These are phyloP conservation scores for Plenodomus lindquistii DNA, from an alignment of 2,329 filamentous ascomycete genomes.

Conservation along the genomic window DNA sequence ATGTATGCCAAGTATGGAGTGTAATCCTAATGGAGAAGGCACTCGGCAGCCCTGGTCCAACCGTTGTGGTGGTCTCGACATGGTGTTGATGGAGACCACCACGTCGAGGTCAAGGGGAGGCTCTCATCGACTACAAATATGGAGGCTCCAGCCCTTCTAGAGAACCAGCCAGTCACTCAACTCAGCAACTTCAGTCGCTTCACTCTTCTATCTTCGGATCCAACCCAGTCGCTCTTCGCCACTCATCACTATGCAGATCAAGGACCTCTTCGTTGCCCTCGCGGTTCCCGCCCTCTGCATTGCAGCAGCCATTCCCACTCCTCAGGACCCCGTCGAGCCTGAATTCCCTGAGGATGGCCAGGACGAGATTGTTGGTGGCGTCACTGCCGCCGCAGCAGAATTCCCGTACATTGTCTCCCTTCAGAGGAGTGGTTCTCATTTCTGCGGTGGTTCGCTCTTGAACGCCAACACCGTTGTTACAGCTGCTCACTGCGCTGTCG, in stretches of 20 bases:
- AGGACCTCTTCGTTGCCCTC: constrained; percentile 25
- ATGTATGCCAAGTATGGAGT: constrained; percentile 2
- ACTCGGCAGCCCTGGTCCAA: constrained; percentile 18
- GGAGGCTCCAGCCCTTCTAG: constrained; percentile 1
- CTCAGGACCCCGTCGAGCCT: constrained; percentile 18
- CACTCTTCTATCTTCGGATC: not conserved
- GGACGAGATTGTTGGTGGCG: constrained; percentile 31
- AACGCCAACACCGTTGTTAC: constrained; percentile 35
- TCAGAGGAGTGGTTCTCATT: constrained; percentile 23
- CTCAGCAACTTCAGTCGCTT: constrained; percentile 2
- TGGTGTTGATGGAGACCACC: constrained; percentile 9
- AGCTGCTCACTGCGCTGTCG: constrained; percentile 32
- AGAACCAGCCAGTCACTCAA: constrained; percentile 23
- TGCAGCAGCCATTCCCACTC: constrained; percentile 20
- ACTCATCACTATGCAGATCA: constrained; percentile 24
- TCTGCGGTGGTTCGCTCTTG: constrained; percentile 34
- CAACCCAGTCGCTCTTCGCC: not conserved
- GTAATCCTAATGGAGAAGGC: constrained; percentile 16
- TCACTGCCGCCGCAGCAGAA: constrained; percentile 25
- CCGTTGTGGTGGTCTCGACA: constrained; percentile 12
- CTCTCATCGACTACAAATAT: constrained; percentile 20
- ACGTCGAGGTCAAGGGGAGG: constrained; percentile 2
- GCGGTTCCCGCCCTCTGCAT: constrained; percentile 24
- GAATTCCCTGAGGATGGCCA: constrained; percentile 6
- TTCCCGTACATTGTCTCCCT: constrained; percentile 36